Evolutionary conservation across 2,329 filamentous ascomycete species (phyloP), one percentile per base, ranked within the genome.

Genomic region (Plenodomus tracheiphilus): DNA sequence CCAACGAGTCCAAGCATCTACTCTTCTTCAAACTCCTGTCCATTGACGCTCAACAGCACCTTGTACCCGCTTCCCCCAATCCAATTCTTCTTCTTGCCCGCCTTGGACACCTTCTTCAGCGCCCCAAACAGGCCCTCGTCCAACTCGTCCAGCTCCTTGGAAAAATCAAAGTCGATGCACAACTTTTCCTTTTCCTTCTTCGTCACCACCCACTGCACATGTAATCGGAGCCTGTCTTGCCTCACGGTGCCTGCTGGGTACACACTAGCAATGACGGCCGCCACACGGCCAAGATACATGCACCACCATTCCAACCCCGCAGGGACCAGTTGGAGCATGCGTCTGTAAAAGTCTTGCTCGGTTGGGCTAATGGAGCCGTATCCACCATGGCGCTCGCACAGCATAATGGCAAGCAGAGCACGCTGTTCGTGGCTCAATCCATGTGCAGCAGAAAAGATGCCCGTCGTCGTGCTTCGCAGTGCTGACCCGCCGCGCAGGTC

Each of bases 381-480:
- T 2, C 84, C 85, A 16, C 85, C 87, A 84, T 90, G 95, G 57
- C 91, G 80, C 39, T 87, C 85, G 58, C 85, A 91, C 1, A 89
- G 77, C 1, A 87, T 80, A 3, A 96, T 75, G 0, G 84, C 89
- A 2, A 96, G 76, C 2, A 89, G 71, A 0, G 88, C 87, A 11
- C 91, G 82, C 42, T 85, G 80, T 38, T 84, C 71, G 66, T 97
- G 91, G 1, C 84, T 85, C 20, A 95, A 74, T 0, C 90, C 90
- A 34, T 93, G 89, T 1, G 82, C 79, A 13, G 82, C 80, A 1
- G 84, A 81, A 41, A 92, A 78, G 30, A 87, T 75, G 0, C 89
- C 85, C 1, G 82, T 84, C 5, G 89, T 84, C 1, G 88, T 87
- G 52, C 83, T 78, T 60, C 91, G 85, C n/a, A 96, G 74, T 7